Evolutionary conservation across 2,329 filamentous ascomycete genomes (phyloP), one percentile per base, ranked within the genome.

Genomic region (Ophiostoma tasmaniense): DNA sequence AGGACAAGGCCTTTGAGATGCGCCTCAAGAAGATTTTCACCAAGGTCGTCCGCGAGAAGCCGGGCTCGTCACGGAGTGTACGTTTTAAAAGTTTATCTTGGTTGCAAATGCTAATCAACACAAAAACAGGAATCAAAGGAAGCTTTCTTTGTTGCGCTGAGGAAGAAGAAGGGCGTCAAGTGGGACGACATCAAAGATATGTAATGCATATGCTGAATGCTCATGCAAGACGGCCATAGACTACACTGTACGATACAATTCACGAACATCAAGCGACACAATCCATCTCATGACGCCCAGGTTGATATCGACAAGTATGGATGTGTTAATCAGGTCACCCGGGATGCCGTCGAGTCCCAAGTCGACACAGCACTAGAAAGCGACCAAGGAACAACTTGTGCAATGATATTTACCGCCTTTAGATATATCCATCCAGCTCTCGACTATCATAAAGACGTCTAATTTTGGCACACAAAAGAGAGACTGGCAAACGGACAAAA

Each of bases 31-130:
- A 84, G 66, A 80, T 97, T 74, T 99, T 99, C 76, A 80, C 82
- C 22, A 91, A 87, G 73, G 95, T 99, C 1, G 83, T 90, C 74
- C 85, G 93, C 70, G 90, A 96, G 77, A 99, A 99, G 78, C 95
- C 96, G 0, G 90, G 96, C 69, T 91, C 93, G 7, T 98, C 94
- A 50, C 86, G 95, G 75, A 90, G 85, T 78, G 95, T 96, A 83
- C 75, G 88, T 82, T 37, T n/a, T 20, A 7, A 50, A 20, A n/a
- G 8, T 28, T n/a, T 25, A 22, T 66, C 17, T 42, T 17, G 1
- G 66, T 65, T n/a, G 11, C 11, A 2, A 30, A 28, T 62, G 17
- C 66, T 62, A 13, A 66, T 8, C 5, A 35, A 11, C 3, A 25
- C 13, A 93, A 35, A 20, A 3, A 37, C n/a, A 93, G 90, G 90